phyloP scores from a whole-genome alignment of 108 stramenopile genomes.

The Chaetoceros muelleri region DNA sequence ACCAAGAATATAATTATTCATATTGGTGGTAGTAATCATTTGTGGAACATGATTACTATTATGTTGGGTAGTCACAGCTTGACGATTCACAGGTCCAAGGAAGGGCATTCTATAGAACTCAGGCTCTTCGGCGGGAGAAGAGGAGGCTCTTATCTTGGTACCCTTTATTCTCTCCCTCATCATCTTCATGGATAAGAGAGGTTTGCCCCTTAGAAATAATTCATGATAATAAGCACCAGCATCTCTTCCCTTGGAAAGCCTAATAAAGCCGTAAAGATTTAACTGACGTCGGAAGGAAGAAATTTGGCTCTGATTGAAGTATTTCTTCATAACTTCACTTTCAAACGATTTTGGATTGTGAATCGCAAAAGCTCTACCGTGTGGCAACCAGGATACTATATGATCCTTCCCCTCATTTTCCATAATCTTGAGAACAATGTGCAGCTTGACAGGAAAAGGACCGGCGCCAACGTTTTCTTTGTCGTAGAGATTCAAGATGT shows the following conservation, averaged over 20 bases:
- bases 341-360: conserved; percentile 63
- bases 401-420: conserved; percentile 34
- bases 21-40: not conserved
- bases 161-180: conserved; percentile 67
- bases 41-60: not conserved
- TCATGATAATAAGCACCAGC: conserved; percentile 28
- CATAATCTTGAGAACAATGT: conserved; percentile 51
- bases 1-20: not conserved
- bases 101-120: conserved; percentile 51
- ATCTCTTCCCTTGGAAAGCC: conserved; percentile 33
- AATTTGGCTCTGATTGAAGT: conserved; percentile 82
- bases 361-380: conserved; percentile 69
- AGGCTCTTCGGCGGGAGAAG: conserved; percentile 44
- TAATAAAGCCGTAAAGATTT: conserved; percentile 70
- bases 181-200: conserved; percentile 30
- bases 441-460: conserved; percentile 59
- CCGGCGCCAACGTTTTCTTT: conserved; percentile 7
- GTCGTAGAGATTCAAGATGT: not conserved
- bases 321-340: conserved; percentile 66
- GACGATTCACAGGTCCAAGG: not conserved
- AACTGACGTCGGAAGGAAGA: conserved; percentile 86
- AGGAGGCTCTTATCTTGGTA: conserved; percentile 47
- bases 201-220: conserved; percentile 26
- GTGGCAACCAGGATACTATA: conserved; percentile 66
- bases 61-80: not conserved